Conservation (phyloP, 2,329 filamentous ascomycete species). For the Curvularia sp. region DNA sequence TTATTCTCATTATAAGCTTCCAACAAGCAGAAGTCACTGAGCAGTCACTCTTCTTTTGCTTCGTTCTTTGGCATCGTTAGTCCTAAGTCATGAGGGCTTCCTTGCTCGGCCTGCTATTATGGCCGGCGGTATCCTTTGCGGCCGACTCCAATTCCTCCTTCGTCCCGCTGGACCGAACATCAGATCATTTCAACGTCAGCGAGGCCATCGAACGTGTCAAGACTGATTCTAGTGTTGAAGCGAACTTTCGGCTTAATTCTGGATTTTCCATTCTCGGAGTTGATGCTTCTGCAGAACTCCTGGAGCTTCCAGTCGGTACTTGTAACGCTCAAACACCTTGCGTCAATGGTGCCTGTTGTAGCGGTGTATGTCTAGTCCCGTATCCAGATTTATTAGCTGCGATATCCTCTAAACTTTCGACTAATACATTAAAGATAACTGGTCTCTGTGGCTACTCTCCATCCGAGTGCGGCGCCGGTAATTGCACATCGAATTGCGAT, state of each 20-base stretch:
- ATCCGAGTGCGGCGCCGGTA: conserved; percentile 1
- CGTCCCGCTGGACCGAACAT: background rate
- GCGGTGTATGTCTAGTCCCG: background rate
- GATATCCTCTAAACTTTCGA: background rate
- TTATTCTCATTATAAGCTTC: background rate
- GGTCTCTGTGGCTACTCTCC: conserved; percentile 7
- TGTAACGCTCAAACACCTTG: conserved; percentile 1
- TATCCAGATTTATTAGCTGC: background rate
- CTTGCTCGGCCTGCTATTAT: background rate
- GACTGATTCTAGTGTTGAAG: background rate
- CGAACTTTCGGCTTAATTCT: background rate
- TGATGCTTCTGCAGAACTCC: background rate
- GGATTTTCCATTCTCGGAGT: background rate
- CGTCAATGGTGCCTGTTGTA: conserved; percentile 9
- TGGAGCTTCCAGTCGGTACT: background rate
- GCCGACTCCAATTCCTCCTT: background rate
- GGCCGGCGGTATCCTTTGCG: background rate
- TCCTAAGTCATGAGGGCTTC: background rate
- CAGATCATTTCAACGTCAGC: background rate
- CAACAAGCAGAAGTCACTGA: background rate
- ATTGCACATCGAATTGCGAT: conserved; percentile 14
- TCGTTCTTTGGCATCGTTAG: background rate
- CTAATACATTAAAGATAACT: background rate
- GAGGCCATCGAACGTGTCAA: background rate
- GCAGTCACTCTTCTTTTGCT: background rate